phyloP scores from a whole-genome alignment of 345 rosid genomes.

The Lepidium africanum region DNA sequence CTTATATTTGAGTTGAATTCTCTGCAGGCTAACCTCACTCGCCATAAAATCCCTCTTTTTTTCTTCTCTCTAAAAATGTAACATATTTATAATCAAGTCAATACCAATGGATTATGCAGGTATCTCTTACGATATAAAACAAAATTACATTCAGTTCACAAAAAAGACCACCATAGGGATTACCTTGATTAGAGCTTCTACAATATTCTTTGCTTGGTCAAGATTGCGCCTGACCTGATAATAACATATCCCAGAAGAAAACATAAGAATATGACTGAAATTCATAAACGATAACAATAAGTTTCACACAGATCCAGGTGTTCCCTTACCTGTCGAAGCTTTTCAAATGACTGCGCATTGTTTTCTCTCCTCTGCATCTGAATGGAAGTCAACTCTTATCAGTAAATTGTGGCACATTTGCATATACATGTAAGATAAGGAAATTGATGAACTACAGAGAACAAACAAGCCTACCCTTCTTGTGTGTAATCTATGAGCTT shows the following conservation, averaged over 20 bases:
- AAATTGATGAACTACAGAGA: neutral
- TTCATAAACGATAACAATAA: neutral
- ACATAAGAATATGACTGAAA: neutral
- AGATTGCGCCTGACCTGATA: constrained; percentile 88
- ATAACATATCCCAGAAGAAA: constrained; percentile 7
- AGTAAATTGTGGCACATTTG: neutral
- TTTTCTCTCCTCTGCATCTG: constrained; percentile 98
- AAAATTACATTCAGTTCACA: neutral
- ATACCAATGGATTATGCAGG: neutral
- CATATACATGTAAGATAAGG: neutral
- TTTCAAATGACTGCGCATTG: constrained; percentile 87
- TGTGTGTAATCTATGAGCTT: constrained; percentile 90
- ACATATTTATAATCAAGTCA: neutral
- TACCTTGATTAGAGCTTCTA: constrained; percentile 82
- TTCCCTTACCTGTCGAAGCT: constrained; percentile 76
- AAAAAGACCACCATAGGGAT: neutral
- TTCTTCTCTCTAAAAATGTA: constrained; percentile 65
- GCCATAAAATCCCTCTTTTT: constrained; percentile 78
- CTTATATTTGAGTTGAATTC: constrained; percentile 80
- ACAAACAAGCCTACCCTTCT: constrained; percentile 56
- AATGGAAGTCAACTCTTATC: neutral
- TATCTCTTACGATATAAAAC: neutral
- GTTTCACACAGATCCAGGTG: neutral
- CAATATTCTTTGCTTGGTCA: constrained; percentile 80
- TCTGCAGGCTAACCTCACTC: constrained; percentile 71